These are phyloP conservation scores for Fusarium austroafricanum DNA, from an alignment of 2,329 filamentous ascomycete genomes.

Conservation along the genomic window DNA sequence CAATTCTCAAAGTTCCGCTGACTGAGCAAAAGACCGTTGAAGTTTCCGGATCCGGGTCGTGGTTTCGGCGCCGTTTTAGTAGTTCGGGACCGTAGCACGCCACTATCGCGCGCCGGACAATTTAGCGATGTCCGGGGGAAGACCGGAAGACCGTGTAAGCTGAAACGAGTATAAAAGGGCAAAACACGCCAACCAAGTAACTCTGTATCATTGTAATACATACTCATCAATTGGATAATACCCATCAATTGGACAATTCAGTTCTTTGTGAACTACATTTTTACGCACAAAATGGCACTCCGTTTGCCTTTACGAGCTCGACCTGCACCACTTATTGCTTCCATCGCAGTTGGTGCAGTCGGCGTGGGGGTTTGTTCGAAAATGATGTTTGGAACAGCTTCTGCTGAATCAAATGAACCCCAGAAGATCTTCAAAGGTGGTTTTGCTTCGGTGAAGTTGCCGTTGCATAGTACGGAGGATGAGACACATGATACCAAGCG, in stretches of 20 bases:
- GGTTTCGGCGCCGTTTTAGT: background rate
- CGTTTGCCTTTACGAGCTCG: constrained; percentile 28
- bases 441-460: constrained; percentile 59
- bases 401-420: constrained; percentile 32
- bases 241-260: too few species aligned
- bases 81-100: background rate
- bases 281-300: too few species aligned
- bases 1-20: background rate
- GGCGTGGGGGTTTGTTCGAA: constrained; percentile 34
- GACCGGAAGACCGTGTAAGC: constrained; percentile 5
- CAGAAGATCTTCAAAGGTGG: constrained; percentile 51
- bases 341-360: constrained; percentile 35
- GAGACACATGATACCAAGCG: constrained; percentile 71
- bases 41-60: background rate
- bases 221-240: background rate
- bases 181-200: too few species aligned
- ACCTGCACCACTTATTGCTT: constrained; percentile 40
- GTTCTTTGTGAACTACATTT: too few species aligned
- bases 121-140: constrained; percentile 19
- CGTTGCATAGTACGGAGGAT: constrained; percentile 61
- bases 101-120: constrained; percentile 15
- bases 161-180: background rate
- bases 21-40: background rate
- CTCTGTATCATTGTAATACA: fast-evolving
- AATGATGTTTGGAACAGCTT: constrained; percentile 37